Conservation (phyloP, 2,329 filamentous ascomycete species). For the Arachnomyces sp. region DNA sequence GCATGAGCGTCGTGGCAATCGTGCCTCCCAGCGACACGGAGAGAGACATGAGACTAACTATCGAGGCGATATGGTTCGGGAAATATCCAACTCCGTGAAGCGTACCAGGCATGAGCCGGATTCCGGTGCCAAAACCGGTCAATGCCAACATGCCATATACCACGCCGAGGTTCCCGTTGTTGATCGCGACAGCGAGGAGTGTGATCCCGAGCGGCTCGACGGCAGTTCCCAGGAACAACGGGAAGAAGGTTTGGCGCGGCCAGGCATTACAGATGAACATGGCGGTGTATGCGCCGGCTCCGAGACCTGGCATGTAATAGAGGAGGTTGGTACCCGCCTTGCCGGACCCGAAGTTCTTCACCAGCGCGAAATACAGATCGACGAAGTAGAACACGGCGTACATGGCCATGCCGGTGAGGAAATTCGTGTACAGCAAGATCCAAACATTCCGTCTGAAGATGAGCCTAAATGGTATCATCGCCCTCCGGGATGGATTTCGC, state of each 20-base stretch:
- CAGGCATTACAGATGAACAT: slow-evolving; percentile 54
- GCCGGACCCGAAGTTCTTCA: slow-evolving; percentile 46
- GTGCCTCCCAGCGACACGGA: slow-evolving; percentile 58
- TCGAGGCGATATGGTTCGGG: slow-evolving; percentile 49
- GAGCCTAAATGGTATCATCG: slow-evolving; percentile 59
- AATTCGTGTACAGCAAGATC: slow-evolving; percentile 59
- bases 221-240: slow-evolving; percentile 50
- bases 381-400: slow-evolving; percentile 60
- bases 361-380: slow-evolving; percentile 59
- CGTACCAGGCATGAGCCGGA: slow-evolving; percentile 58
- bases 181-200: slow-evolving; percentile 52
- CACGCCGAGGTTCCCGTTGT: slow-evolving; percentile 39
- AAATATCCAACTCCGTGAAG: slow-evolving; percentile 59
- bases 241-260: slow-evolving; percentile 55
- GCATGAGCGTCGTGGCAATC: slow-evolving; percentile 59
- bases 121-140: slow-evolving; percentile 54
- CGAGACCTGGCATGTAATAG: slow-evolving; percentile 58
- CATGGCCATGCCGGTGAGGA: slow-evolving; percentile 39
- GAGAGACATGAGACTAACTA: slow-evolving; percentile 55
- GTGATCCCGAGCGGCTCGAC: slow-evolving; percentile 53
- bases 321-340: slow-evolving; percentile 52
- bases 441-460: slow-evolving; percentile 51
- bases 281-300: slow-evolving; percentile 50
- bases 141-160: slow-evolving; percentile 62
- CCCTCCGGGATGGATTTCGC: slow-evolving; percentile 47